phyloP scores from a whole-genome alignment of 352 stramenopile species.

The Elongisporangium anandrum region DNA sequence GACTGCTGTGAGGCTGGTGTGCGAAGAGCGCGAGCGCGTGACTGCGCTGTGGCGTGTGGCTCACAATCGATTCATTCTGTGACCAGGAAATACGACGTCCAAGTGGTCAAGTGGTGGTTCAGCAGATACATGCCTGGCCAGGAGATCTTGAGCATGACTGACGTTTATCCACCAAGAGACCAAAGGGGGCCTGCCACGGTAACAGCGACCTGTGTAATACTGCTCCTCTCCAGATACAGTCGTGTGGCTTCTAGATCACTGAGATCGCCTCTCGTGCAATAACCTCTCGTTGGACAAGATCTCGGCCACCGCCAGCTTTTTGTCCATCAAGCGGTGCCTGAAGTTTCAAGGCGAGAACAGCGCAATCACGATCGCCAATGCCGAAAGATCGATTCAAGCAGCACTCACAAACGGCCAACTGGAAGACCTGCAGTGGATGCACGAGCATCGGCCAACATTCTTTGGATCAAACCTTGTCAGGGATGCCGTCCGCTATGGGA shows the following conservation, averaged over 20 bases:
- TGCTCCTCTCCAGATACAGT: not conserved
- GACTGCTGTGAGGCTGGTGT: too few relatives aligned
- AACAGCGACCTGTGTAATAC: not conserved
- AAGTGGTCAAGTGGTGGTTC: not conserved
- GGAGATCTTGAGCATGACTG: not conserved
- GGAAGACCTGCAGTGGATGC: not conserved
- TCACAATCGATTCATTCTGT: too few relatives aligned
- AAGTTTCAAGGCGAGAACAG: not conserved
- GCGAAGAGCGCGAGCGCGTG: too few relatives aligned
- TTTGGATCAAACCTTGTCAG: not conserved
- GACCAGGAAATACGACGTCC: not conserved
- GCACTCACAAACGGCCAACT: not conserved
- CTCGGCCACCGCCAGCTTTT: not conserved
- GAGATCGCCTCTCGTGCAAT: not conserved
- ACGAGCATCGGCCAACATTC: not conserved
- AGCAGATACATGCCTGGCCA: not conserved
- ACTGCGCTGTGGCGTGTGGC: too few relatives aligned
- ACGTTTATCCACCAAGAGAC: not conserved
- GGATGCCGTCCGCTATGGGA: slow-evolving; percentile 12
- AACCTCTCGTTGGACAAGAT: not conserved
- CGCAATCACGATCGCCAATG: not conserved
- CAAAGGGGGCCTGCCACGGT: not conserved
- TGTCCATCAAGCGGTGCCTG: not conserved
- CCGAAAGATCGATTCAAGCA: not conserved
- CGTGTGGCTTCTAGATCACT: not conserved